These are phyloP conservation scores for Alternaria sp. DNA, from an alignment of 2,329 filamentous ascomycete species.

Conservation along the genomic window DNA sequence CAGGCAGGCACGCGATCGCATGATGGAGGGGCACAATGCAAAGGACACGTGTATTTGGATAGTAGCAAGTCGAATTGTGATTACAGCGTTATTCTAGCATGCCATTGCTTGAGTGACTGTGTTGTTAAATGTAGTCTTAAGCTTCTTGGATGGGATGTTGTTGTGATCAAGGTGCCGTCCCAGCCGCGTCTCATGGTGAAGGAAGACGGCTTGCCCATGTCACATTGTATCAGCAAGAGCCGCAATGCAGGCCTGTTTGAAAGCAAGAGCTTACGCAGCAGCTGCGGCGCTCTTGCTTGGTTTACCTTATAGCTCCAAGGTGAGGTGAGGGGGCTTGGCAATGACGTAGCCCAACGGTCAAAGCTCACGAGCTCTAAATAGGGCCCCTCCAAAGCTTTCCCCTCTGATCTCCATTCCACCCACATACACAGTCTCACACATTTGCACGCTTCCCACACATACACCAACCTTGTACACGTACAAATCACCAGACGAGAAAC, in stretches of 20 bases:
- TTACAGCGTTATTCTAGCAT: slow-evolving; percentile 18
- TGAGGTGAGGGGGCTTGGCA: slow-evolving; percentile 32
- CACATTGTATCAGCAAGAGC: slow-evolving; percentile 29
- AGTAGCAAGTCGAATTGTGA: slow-evolving; percentile 26
- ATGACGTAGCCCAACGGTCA: slow-evolving; percentile 42
- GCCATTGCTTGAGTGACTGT: not conserved
- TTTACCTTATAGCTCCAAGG: slow-evolving; percentile 1
- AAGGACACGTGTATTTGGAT: slow-evolving; percentile 32
- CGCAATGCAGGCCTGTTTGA: slow-evolving; percentile 13
- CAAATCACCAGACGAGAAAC: too few species aligned
- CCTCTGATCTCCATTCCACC: slow-evolving; percentile 25
- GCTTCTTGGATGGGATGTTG: not conserved
- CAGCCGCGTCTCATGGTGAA: not conserved
- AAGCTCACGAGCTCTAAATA: slow-evolving; percentile 41
- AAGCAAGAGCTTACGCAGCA: slow-evolving; percentile 7
- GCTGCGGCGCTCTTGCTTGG: not conserved
- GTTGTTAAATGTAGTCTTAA: too few species aligned
- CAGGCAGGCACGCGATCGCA: slow-evolving; percentile 28
- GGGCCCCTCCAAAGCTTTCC: slow-evolving; percentile 46
- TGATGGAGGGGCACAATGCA: slow-evolving; percentile 15
- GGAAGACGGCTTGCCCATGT: not conserved
- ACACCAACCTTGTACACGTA: not conserved
- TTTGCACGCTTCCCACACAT: not conserved
- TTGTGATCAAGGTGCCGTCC: too few species aligned
- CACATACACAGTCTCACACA: slow-evolving; percentile 3